Base-by-base conservation (phyloP, 805 yeast species). In the Monosporozyma servazzii region DNA sequence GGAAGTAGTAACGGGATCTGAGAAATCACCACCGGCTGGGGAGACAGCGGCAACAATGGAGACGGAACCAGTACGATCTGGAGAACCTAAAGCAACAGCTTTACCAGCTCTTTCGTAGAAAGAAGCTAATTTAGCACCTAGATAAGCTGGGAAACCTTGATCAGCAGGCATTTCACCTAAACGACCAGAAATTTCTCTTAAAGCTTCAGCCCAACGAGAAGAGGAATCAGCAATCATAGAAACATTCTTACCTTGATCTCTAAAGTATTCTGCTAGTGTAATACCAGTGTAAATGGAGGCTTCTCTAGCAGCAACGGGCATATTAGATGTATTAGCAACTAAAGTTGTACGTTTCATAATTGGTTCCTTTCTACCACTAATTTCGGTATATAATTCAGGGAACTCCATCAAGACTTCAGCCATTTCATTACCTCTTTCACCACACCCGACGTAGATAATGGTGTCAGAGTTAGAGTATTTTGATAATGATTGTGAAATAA, bases 101-200 rank as follows among this genome's bases (percentile, higher is more conserved):
- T 86, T 88, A 75, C 99, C 99, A 46, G 99, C 99, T 77, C 99
- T 88, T 77, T 93, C 99, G 74, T 93, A 93, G 81, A 93, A 93
- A 51, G 98, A 91, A 52, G 99, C 98, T 65, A 93, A 80, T 71
- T 93, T 93, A 49, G 99, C 96, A 76, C 99, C 99, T 71, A 93
- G 79, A 71, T 93, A 93, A 49, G 99, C 99, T 55, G 99, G 99
- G 93, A 90, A 93, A 78, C 99, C 99, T 78, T 95, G 99, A 75
- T 93, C 99, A 56, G 99, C 99, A 69, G 99, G 99, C 99, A 93
- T 93, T 79, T 93, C 99, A 75, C 99, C 99, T 71, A 93, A 79
- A 81, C 99, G 95, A 81, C 99, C 99, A 49, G 98, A 90, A 71
- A 93, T 86, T 80, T 93, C 99, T 84, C 99, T 90, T 70, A 93